Conservation (phyloP, 345 rosid species). For the Eucalyptus regnans region DNA sequence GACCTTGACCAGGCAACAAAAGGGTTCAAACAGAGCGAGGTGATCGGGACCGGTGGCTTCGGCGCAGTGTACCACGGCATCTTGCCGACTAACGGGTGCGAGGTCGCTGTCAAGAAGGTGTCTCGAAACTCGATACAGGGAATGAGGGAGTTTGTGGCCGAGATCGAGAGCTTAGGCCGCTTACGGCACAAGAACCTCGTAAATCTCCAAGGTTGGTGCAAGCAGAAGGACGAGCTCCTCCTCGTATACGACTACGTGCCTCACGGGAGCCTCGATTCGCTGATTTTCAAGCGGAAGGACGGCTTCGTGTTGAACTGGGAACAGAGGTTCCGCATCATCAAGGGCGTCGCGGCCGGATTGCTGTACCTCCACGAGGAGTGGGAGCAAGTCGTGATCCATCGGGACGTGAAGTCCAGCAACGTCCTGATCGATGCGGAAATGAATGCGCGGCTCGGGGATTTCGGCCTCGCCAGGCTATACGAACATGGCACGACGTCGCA, state of each 20-base stretch:
- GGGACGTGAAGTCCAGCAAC: slow-evolving; percentile 73
- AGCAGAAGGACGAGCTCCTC: slow-evolving; percentile 41
- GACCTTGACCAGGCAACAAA: slow-evolving; percentile 1
- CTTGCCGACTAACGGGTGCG: slow-evolving; percentile 13
- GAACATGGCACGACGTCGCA: slow-evolving; percentile 49
- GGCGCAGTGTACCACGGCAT: slow-evolving; percentile 59
- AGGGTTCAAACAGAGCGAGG: slow-evolving; percentile 49
- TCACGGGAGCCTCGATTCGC: slow-evolving; percentile 53
- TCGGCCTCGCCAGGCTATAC: slow-evolving; percentile 70
- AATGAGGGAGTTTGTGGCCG: slow-evolving; percentile 61
- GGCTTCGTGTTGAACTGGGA: slow-evolving; percentile 40
- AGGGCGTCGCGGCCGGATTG: slow-evolving; percentile 61
- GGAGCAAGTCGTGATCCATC: slow-evolving; percentile 65
- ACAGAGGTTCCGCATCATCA: slow-evolving; percentile 48
- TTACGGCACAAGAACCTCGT: slow-evolving; percentile 59
- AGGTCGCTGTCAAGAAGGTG: slow-evolving; percentile 63
- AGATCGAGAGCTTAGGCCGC: slow-evolving; percentile 61
- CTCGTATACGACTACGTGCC: slow-evolving; percentile 64
- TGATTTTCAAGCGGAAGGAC: slow-evolving; percentile 13
- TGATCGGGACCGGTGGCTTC: slow-evolving; percentile 70
- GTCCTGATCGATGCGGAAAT: slow-evolving; percentile 57
- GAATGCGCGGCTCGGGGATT: slow-evolving; percentile 63
- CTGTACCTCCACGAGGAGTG: slow-evolving; percentile 66
- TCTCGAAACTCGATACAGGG: slow-evolving; percentile 48
- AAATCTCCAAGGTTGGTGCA: slow-evolving; percentile 79